A percentile compares a stretch with the other conserved stretches of the same genome.
Conservation (phyloP, 306 rosid genomes). For the Potentilla sterilis region DNA sequence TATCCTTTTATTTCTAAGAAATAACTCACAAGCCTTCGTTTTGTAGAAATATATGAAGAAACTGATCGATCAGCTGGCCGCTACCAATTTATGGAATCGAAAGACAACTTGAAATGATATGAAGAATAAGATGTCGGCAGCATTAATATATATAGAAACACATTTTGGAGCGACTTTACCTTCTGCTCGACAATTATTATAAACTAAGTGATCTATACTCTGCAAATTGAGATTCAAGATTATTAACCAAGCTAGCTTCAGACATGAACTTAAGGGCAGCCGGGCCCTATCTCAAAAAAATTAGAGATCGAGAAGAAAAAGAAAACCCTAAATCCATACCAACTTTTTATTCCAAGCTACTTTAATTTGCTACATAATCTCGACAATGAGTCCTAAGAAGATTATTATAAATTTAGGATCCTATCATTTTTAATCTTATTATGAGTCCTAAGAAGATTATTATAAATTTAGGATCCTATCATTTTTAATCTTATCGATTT, state of each 20-base stretch:
- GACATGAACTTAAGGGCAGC: too few relatives aligned
- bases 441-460: neutral
- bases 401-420: neutral
- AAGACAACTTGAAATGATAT: neutral
- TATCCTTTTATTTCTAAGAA: neutral
- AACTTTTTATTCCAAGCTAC: neutral
- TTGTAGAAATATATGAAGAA: neutral
- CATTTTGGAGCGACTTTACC: neutral
- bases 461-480: neutral
- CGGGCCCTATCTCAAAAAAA: too few relatives aligned
- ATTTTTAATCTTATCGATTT: neutral
- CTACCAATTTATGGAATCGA: neutral
- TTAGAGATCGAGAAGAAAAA: neutral
- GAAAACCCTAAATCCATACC: neutral
- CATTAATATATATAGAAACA: neutral
- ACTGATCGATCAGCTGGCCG: neutral
- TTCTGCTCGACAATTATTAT: neutral
- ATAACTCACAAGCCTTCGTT: neutral
- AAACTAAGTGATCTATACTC: neutral
- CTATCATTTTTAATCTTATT: too few relatives aligned
- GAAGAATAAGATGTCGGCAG: slow-evolving; percentile 1
- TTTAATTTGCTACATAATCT: neutral
- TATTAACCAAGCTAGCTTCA: neutral
- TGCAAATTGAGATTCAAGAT: neutral
- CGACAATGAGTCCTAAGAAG: neutral